Percentiles rank a stretch among this genome's conserved stretches.
phyloP scores from a whole-genome alignment of 208 protist species.

The Acanthamoeba rhysodes region DNA sequence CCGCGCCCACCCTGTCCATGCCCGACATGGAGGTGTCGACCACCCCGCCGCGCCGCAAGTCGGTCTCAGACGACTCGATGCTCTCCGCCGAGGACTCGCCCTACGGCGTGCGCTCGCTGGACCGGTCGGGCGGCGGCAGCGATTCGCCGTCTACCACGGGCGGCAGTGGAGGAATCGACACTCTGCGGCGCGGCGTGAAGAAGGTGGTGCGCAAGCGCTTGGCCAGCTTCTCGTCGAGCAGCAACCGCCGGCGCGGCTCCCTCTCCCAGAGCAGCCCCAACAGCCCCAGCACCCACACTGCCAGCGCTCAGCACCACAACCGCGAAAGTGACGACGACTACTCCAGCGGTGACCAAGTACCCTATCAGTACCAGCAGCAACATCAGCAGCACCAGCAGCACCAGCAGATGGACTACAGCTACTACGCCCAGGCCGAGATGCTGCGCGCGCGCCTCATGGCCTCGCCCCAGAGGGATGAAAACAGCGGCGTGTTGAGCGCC shows the following conservation, averaged over 20 bases:
- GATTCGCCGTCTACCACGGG: background rate
- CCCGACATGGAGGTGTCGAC: background rate
- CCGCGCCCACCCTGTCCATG: slow-evolving; percentile 18
- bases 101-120: background rate
- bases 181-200: slow-evolving; percentile 23
- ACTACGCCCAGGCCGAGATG: slow-evolving; percentile 30
- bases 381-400: background rate
- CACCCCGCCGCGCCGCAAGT: background rate
- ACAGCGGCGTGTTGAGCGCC: background rate
- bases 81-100: background rate
- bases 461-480: background rate
- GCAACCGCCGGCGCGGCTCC: background rate
- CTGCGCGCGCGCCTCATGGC: background rate
- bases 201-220: slow-evolving; percentile 36
- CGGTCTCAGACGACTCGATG: background rate
- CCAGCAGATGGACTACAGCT: background rate
- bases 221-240: background rate
- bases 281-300: background rate
- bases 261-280: background rate
- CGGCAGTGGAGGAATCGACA: slow-evolving; percentile 25
- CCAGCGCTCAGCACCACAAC: background rate
- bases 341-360: background rate
- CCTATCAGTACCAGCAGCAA: background rate
- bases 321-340: background rate
- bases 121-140: background rate